Base-by-base conservation (phyloP, 2,329 filamentous ascomycete genomes). In the Ceratocystis harringtonii region DNA sequence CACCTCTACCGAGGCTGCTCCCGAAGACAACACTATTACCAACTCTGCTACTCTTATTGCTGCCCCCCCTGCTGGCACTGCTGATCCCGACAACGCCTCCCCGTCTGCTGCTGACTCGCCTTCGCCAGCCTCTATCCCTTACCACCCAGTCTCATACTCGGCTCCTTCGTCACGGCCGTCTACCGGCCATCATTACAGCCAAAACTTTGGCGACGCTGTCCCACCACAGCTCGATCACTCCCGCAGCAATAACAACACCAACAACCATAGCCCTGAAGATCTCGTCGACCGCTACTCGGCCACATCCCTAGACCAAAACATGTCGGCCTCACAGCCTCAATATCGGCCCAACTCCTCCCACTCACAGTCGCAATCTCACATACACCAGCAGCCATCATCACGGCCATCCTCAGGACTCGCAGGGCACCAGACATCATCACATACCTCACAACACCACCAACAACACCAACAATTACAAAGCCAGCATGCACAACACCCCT, bases 391-490 rank as follows among this genome's bases (percentile, higher is more conserved):
- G 28, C 22, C 52, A 2, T 25, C 48, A 71, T 83, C 81, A 64
- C 77, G 82, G 64, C 81, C 82, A 4, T 77, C 81, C 3, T 84
- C 82, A 30, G 79, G 80, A 55, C 74, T 84, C 44, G 83, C 66
- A 74, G 58, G 71, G 72, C 45, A 75, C 71, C 65, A 71, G 74
- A 55, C 73, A 48, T 44, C n/a, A 22, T 19, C 48, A 50, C 48
- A 50, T 28, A 70, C 73, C n/a, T 48, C 50, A 55, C 36, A 62
- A 15, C 61, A 74, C 70, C 61, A 70, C 73, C 62, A 73, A 73
- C 48, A 74, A 30, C 55, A 75, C 30, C 74, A 75, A 60, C 69
- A 73, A 30, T 75, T 77, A 69, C 48, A n/a, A 74, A 73, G 12
- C 48, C 55, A 80, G 82, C 64, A 79, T 80, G 41, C 75, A 75